A percentile compares a stretch with the other conserved stretches of the same genome.
Conservation (phyloP, 495 filamentous ascomycete species). For the Patellaria atrata region DNA sequence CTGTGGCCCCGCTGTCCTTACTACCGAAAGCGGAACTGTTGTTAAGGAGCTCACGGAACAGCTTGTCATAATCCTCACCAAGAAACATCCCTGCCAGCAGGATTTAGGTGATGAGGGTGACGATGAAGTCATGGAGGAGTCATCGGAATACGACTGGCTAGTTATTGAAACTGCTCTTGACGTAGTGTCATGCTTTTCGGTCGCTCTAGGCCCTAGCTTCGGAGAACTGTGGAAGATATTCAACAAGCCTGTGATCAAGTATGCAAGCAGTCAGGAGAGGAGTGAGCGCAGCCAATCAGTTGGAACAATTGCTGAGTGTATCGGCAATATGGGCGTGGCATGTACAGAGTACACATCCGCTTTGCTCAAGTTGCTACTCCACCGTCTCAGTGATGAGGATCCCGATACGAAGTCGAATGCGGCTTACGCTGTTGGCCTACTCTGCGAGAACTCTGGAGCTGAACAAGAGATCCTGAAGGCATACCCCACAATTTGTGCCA, state of each 20-base stretch:
- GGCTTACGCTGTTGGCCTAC: constrained; percentile 74
- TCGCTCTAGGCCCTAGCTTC: constrained; percentile 69
- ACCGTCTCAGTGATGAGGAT: constrained; percentile 81
- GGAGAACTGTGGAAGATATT: constrained; percentile 83
- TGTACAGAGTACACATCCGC: constrained; percentile 60
- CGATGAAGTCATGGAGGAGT: constrained; percentile 63
- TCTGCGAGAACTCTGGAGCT: constrained; percentile 65
- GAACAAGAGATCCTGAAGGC: constrained; percentile 53
- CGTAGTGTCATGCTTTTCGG: constrained; percentile 67
- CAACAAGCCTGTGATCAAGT: constrained; percentile 78
- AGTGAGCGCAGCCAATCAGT: constrained; percentile 79
- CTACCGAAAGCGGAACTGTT: constrained; percentile 45
- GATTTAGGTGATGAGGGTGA: constrained; percentile 48
- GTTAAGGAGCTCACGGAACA: constrained; percentile 49
- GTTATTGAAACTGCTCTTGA: constrained; percentile 90
- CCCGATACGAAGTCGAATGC: constrained; percentile 88
- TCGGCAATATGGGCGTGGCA: constrained; percentile 62
- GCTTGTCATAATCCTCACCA: constrained; percentile 60
- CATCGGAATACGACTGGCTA: constrained; percentile 94
- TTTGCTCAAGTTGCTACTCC: constrained; percentile 68
- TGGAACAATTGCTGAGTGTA: constrained; percentile 84
- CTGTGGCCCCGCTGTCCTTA: constrained; percentile 75
- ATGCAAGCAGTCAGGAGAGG: constrained; percentile 66
- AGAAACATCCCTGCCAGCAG: constrained; percentile 82
- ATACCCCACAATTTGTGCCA: constrained; percentile 60